phyloP scores from a whole-genome alignment of 2,329 filamentous ascomycete species.

The Balansia obtecta region DNA sequence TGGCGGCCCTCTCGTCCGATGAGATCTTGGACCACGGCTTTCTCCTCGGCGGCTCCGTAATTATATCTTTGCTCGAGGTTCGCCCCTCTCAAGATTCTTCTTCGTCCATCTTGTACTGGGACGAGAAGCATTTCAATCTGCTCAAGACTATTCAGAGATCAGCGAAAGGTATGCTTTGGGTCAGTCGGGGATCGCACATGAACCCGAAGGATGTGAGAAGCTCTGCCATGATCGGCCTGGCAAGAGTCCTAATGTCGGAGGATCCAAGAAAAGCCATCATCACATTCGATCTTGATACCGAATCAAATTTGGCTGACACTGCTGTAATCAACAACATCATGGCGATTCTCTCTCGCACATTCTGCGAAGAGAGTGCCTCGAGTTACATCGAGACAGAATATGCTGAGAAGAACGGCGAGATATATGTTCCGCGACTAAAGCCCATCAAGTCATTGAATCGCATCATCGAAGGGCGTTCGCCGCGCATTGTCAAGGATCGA shows the following conservation, averaged over 20 bases:
- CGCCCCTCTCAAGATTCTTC: conserved; percentile 10
- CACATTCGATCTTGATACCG: conserved; percentile 27
- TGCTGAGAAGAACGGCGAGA: conserved; percentile 21
- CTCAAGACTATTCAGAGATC: conserved; percentile 27
- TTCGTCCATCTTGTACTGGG: conserved; percentile 26
- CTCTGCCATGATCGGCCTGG: conserved; percentile 31
- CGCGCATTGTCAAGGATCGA: conserved; percentile 5
- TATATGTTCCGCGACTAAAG: conserved; percentile 33
- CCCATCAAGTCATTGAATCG: conserved; percentile 28
- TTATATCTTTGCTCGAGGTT: conserved; percentile 36
- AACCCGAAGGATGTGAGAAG: conserved; percentile 20
- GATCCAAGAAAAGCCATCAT: conserved; percentile 29
- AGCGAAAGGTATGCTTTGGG: conserved; percentile 32
- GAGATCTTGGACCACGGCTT: conserved; percentile 3
- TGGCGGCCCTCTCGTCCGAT: neutral
- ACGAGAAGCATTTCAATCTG: conserved; percentile 22
- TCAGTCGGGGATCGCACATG: conserved; percentile 30
- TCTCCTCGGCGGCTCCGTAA: conserved; percentile 15
- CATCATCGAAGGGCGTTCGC: conserved; percentile 25
- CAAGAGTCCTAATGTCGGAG: conserved; percentile 37
- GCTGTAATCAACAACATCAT: conserved; percentile 12
- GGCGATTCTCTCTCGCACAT: conserved; percentile 14
- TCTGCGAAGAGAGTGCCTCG: conserved; percentile 8
- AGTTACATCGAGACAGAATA: conserved; percentile 30
- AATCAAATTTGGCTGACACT: conserved; percentile 10